These are phyloP conservation scores for Saturnispora hagleri DNA, from an alignment of 805 yeast species.

Conservation along the genomic window DNA sequence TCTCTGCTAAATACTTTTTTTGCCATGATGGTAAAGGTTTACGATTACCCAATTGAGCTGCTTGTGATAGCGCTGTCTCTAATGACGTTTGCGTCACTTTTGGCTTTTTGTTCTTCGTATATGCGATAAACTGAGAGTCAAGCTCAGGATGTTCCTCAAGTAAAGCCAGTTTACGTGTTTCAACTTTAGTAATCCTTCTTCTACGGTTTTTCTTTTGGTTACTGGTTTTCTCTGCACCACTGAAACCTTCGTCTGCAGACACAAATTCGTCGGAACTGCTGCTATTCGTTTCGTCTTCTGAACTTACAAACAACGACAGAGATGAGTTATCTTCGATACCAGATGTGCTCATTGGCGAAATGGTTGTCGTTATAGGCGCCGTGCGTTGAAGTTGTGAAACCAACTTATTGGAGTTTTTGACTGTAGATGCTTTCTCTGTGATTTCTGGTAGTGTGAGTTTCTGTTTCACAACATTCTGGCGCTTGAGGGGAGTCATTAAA, in stretches of 20 bases:
- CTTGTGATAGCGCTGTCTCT: neutral
- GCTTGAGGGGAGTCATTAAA: neutral
- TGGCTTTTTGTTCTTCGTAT: neutral
- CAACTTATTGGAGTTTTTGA: neutral
- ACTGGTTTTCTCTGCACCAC: neutral
- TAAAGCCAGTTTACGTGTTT: neutral
- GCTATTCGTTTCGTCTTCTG: neutral
- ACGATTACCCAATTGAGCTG: neutral
- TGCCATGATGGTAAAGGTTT: slow-evolving; percentile 2
- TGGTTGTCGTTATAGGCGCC: neutral
- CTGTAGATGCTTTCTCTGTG: neutral
- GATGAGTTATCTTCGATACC: neutral
- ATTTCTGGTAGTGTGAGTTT: neutral
- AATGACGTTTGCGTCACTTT: neutral
- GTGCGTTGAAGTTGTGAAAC: neutral
- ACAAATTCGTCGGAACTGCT: neutral
- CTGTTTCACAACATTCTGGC: neutral
- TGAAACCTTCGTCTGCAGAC: neutral
- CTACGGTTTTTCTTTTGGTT: neutral
- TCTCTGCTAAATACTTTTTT: neutral
- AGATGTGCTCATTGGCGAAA: neutral
- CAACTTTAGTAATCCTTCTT: neutral
- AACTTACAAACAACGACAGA: neutral
- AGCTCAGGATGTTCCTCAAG: neutral
- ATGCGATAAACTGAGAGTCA: neutral